These are phyloP conservation scores for Annulohypoxylon nitens DNA, from an alignment of 495 filamentous ascomycete species.

Conservation along the genomic window DNA sequence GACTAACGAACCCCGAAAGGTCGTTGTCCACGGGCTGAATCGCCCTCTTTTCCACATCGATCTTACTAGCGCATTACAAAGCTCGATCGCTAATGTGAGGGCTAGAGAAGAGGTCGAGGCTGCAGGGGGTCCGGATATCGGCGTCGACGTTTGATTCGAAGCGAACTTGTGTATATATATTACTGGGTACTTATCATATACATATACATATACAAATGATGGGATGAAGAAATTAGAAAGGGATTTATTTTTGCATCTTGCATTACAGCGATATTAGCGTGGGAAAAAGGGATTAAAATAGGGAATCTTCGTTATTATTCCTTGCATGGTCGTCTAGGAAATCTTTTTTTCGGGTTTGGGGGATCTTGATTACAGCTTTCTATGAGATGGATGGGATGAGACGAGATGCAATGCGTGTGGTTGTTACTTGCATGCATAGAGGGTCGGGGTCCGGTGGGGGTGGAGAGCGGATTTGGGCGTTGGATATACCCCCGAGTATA, in stretches of 20 bases:
- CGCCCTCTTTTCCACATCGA: slow-evolving; percentile 96
- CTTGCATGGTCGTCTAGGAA: not conserved
- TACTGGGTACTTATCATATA: not conserved
- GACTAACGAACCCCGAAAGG: slow-evolving; percentile 49
- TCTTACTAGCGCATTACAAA: slow-evolving; percentile 89
- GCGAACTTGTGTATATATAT: not conserved
- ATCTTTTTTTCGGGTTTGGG: not conserved
- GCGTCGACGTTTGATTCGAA: slow-evolving; percentile 32
- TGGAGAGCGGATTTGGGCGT: not conserved
- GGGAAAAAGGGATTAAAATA: not conserved
- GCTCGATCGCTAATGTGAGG: slow-evolving; percentile 84
- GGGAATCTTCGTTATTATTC: not conserved
- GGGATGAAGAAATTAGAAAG: not conserved
- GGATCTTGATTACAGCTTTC: not conserved
- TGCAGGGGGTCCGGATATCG: slow-evolving; percentile 35
- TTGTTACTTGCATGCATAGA: slow-evolving; percentile 17
- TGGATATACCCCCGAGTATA: slow-evolving; percentile 31
- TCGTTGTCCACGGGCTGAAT: slow-evolving; percentile 85
- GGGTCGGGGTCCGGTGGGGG: not conserved
- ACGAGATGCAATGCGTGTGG: slow-evolving; percentile 18
- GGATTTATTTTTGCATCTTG: not conserved
- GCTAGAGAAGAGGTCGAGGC: slow-evolving; percentile 55
- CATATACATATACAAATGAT: not conserved
- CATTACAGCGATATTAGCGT: slow-evolving; percentile 1
- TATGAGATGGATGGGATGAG: not conserved